Evolutionary conservation across 2,329 filamentous ascomycete genomes (phyloP).

Genomic region (Emmonsia crescens): DNA sequence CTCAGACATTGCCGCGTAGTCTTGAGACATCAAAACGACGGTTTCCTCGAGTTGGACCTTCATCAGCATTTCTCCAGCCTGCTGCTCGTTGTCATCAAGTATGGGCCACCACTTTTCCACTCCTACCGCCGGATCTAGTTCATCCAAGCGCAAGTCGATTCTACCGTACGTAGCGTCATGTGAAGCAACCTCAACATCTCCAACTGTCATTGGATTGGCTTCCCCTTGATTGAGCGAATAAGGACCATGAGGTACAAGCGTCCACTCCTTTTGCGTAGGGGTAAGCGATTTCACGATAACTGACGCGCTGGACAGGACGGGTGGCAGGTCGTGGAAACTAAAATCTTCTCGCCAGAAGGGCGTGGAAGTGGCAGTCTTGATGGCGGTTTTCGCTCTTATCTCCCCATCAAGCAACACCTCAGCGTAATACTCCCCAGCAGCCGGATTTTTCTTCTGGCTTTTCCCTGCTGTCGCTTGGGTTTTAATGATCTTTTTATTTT

Average conservation of each 20-base stretch:
- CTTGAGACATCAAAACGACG: slow-evolving; percentile 72
- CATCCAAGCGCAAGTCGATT: slow-evolving; percentile 73
- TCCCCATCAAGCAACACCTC: slow-evolving; percentile 41
- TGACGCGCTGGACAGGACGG: slow-evolving; percentile 37
- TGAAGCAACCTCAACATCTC: slow-evolving; percentile 37
- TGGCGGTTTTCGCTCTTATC: slow-evolving; percentile 38
- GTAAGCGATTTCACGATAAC: slow-evolving; percentile 38
- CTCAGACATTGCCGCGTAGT: slow-evolving; percentile 74
- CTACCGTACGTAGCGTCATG: slow-evolving; percentile 40
- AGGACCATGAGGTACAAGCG: slow-evolving; percentile 35
- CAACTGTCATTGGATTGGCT: slow-evolving; percentile 27
- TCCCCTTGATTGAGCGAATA: slow-evolving; percentile 34
- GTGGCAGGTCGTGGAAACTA: slow-evolving; percentile 36
- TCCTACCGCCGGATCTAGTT: slow-evolving; percentile 65
- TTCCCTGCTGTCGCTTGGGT: slow-evolving; percentile 19
- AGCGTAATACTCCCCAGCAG: slow-evolving; percentile 36
- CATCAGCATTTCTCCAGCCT: slow-evolving; percentile 73
- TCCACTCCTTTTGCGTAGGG: slow-evolving; percentile 40
- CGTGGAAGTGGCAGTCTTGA: slow-evolving; percentile 35
- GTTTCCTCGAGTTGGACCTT: slow-evolving; percentile 77
- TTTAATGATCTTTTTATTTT: slow-evolving; percentile 26
- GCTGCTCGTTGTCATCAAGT: slow-evolving; percentile 62
- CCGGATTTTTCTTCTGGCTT: slow-evolving; percentile 13
- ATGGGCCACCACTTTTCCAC: slow-evolving; percentile 84
- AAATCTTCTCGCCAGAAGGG: slow-evolving; percentile 43